Evolutionary conservation across 768 basidiomycete genomes (phyloP).

Genomic region (Lyophyllum decastes): DNA sequence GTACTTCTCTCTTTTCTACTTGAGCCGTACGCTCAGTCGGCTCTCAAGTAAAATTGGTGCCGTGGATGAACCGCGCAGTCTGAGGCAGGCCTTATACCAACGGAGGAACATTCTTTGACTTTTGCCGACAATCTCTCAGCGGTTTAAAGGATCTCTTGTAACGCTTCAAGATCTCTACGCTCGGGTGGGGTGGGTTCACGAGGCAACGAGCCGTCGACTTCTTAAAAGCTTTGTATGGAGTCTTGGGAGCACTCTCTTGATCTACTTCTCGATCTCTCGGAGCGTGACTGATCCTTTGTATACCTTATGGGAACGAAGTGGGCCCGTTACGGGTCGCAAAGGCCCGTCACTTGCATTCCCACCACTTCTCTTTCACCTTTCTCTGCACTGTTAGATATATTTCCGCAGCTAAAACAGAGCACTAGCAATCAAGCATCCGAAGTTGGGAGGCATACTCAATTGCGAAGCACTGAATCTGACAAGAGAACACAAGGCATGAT

Average conservation of each 20-base stretch:
- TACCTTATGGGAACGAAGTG: neutral
- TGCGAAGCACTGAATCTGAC: neutral
- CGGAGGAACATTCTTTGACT: neutral
- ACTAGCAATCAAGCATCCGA: neutral
- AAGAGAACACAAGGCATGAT: neutral
- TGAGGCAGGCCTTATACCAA: neutral
- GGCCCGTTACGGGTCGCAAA: neutral
- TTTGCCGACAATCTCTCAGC: neutral
- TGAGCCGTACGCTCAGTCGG: neutral
- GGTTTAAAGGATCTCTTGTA: neutral
- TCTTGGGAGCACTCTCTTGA: neutral
- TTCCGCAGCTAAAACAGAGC: neutral
- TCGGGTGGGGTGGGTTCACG: neutral
- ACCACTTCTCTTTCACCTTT: neutral
- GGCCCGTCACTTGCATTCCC: neutral
- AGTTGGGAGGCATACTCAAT: neutral
- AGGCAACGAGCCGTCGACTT: neutral
- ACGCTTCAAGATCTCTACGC: neutral
- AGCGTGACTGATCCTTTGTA: neutral
- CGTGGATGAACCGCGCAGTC: neutral
- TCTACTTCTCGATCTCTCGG: neutral
- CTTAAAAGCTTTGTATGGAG: neutral
- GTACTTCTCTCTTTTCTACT: neutral
- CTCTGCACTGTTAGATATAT: too few relatives aligned
- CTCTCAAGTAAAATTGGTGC: neutral